Conservation (phyloP, 2,329 filamentous ascomycete species). For the Penicillium crustosum region DNA sequence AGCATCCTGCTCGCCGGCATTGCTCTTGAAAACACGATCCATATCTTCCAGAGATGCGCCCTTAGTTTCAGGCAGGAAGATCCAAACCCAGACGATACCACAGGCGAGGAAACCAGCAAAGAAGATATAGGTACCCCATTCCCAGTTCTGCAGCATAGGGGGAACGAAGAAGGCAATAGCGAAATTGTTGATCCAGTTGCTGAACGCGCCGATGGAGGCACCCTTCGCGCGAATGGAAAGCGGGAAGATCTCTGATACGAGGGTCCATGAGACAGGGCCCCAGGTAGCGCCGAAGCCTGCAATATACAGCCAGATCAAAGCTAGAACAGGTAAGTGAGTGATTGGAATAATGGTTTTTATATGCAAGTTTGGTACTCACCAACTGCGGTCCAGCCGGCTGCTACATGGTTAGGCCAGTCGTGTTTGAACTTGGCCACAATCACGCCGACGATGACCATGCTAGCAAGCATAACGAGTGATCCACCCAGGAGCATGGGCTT, state of each 20-base stretch:
- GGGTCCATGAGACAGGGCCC: slow-evolving; percentile 32
- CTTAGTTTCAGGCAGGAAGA: slow-evolving; percentile 57
- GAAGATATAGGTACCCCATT: slow-evolving; percentile 34
- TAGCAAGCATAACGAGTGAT: slow-evolving; percentile 25
- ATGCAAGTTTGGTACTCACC: slow-evolving; percentile 11
- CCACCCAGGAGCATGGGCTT: slow-evolving; percentile 32
- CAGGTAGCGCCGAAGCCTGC: slow-evolving; percentile 29
- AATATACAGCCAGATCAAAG: slow-evolving; percentile 32
- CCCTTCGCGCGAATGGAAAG: slow-evolving; percentile 32
- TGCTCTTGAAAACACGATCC: slow-evolving; percentile 42
- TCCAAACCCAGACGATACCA: slow-evolving; percentile 30
- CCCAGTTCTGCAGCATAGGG: slow-evolving; percentile 26
- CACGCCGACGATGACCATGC: slow-evolving; percentile 29
- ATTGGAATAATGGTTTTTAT: background rate
- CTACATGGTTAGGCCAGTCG: slow-evolving; percentile 28
- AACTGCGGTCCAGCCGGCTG: slow-evolving; percentile 31
- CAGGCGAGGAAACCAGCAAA: slow-evolving; percentile 28
- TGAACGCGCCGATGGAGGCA: slow-evolving; percentile 29
- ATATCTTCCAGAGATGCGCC: slow-evolving; percentile 56
- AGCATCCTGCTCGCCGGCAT: slow-evolving; percentile 30
- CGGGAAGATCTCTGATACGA: slow-evolving; percentile 32
- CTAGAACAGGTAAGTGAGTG: slow-evolving; percentile 4
- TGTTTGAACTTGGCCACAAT: slow-evolving; percentile 32
- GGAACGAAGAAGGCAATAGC: slow-evolving; percentile 33
- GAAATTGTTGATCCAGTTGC: slow-evolving; percentile 36